Conservation (phyloP, 176 grass and related monocot genomes). For the Phoenix dactylifera region DNA sequence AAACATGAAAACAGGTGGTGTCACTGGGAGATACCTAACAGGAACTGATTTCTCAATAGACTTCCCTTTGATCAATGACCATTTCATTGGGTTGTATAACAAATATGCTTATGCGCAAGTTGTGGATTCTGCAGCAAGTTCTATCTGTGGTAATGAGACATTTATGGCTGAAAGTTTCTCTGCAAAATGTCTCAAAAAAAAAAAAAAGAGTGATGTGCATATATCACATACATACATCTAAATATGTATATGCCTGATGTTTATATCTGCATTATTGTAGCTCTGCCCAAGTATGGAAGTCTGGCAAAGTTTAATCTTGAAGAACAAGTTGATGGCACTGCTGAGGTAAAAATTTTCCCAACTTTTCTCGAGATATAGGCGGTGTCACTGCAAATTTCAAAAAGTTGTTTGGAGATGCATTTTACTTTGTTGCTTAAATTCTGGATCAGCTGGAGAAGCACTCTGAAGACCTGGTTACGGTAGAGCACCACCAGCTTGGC, state of each 20-base stretch:
- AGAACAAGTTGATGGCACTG: conserved; percentile 1
- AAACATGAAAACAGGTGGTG: conserved; percentile 32
- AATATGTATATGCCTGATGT: background rate
- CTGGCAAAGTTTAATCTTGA: conserved; percentile 36
- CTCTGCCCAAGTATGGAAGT: conserved; percentile 33
- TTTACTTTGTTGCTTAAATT: no score
- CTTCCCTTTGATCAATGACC: conserved; percentile 39
- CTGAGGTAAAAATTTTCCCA: conserved; percentile 15
- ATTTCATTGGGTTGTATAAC: conserved; percentile 25
- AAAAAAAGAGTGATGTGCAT: no score
- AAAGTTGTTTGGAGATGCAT: no score
- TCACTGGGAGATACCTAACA: conserved; percentile 31
- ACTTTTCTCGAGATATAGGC: no score
- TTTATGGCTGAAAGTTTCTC: no score
- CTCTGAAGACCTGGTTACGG: conserved; percentile 11
- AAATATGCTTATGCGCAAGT: conserved; percentile 45
- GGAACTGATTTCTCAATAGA: conserved; percentile 31
- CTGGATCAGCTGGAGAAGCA: conserved; percentile 1
- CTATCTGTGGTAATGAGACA: background rate
- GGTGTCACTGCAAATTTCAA: no score
- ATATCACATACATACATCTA: no score
- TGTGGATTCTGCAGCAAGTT: conserved; percentile 30
- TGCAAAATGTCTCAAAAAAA: no score
- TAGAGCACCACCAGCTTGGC: conserved; percentile 29
- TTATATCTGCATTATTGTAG: conserved; percentile 16